A percentile compares a stretch with the other conserved stretches of the same genome.
phyloP scores from a whole-genome alignment of 306 rosid genomes.

The Dicorynia guianensis region DNA sequence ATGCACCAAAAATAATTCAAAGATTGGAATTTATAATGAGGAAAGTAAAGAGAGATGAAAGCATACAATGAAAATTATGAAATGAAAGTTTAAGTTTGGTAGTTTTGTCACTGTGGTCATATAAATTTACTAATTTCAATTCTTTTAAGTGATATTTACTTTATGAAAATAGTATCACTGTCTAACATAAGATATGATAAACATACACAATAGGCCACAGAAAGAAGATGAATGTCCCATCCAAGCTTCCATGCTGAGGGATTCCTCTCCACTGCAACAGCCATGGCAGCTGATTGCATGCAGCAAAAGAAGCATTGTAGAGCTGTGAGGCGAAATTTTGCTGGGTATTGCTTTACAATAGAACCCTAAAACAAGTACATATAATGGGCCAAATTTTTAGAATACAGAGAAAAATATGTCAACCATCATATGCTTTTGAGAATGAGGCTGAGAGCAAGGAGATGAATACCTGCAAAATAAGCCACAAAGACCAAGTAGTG shows the following conservation, averaged over 20 bases:
- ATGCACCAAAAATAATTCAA: no score
- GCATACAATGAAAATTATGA: no score
- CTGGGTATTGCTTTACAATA: conserved; percentile 76
- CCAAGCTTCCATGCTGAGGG: conserved; percentile 90
- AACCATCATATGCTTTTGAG: background rate
- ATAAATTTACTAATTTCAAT: no score
- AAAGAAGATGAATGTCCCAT: conserved; percentile 85
- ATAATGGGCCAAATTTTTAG: background rate
- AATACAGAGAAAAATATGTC: no score
- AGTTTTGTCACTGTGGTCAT: no score
- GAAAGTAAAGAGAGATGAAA: no score
- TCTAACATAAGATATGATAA: background rate
- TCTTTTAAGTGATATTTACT: no score
- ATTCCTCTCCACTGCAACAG: conserved; percentile 64
- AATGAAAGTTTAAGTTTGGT: no score
- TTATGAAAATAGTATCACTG: no score
- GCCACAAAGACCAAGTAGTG: conserved; percentile 84
- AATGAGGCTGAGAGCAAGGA: background rate
- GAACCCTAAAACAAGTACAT: conserved; percentile 54
- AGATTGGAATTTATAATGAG: no score
- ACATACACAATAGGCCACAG: conserved; percentile 88
- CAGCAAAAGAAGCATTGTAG: conserved; percentile 80
- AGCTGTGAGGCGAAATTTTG: conserved; percentile 76
- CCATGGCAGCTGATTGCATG: conserved; percentile 66
- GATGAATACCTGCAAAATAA: conserved; percentile 74